These are phyloP conservation scores for Melastoma malabathricum DNA, from an alignment of 345 rosid genomes.

Conservation along the genomic window DNA sequence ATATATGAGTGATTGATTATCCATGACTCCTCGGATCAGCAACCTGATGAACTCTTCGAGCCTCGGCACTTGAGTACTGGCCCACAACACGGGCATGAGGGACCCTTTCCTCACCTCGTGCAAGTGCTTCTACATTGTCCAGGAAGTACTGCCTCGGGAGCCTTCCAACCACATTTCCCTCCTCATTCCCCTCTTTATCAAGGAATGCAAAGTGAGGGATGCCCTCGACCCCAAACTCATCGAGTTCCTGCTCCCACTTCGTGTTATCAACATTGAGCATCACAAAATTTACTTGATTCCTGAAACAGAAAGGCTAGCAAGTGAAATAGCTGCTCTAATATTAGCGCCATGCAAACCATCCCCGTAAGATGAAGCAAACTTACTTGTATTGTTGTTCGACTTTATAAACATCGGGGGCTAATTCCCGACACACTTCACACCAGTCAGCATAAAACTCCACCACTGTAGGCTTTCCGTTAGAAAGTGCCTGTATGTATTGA, in stretches of 20 bases:
- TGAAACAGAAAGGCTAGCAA: slow-evolving; percentile 8
- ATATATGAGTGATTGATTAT: slow-evolving; percentile 14
- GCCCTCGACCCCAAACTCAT: slow-evolving; percentile 97
- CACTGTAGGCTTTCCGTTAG: slow-evolving; percentile 92
- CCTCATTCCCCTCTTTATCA: slow-evolving; percentile 76
- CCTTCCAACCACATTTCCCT: slow-evolving; percentile 88
- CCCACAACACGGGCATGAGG: slow-evolving; percentile 88
- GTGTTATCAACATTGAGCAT: slow-evolving; percentile 96
- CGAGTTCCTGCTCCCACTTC: slow-evolving; percentile 93
- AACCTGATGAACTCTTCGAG: slow-evolving; percentile 57
- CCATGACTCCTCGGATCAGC: slow-evolving; percentile 90
- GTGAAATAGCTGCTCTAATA: not conserved
- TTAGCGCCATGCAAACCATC: not conserved
- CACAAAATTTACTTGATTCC: slow-evolving; percentile 89
- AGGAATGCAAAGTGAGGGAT: slow-evolving; percentile 87
- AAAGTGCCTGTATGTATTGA: slow-evolving; percentile 38
- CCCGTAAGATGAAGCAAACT: slow-evolving; percentile 1
- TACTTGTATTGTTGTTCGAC: slow-evolving; percentile 91
- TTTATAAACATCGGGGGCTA: slow-evolving; percentile 90
- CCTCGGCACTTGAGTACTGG: slow-evolving; percentile 62
- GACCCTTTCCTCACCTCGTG: slow-evolving; percentile 51
- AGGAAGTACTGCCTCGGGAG: slow-evolving; percentile 63
- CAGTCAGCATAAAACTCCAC: slow-evolving; percentile 97
- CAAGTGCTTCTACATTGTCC: slow-evolving; percentile 78
- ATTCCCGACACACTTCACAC: slow-evolving; percentile 92